phyloP scores from a whole-genome alignment of 345 rosid genomes.

The Ceriops decandra region DNA sequence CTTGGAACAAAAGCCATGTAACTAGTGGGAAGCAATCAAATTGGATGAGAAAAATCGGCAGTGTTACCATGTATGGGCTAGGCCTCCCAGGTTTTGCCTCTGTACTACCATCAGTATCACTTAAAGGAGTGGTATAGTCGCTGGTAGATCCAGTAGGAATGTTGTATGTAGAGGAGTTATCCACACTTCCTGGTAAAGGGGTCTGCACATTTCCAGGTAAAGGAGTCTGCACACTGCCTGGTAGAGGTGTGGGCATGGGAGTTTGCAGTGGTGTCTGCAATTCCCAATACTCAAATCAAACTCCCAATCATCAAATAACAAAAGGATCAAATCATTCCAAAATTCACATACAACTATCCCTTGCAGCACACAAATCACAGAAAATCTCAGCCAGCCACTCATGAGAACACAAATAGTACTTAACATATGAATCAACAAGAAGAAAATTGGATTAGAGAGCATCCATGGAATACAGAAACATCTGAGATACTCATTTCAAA shows the following conservation, averaged over 20 bases:
- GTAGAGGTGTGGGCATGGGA: conserved; percentile 62
- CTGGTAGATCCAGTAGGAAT: conserved; percentile 74
- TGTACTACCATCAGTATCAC: conserved; percentile 50
- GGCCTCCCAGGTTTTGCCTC: conserved; percentile 76
- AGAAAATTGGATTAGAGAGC: too few species aligned
- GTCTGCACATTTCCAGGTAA: conserved; percentile 13
- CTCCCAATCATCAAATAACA: neutral
- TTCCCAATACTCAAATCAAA: conserved; percentile 10
- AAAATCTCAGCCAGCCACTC: too few species aligned
- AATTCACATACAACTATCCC: neutral
- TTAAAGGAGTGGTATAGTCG: conserved; percentile 79
- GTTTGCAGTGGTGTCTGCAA: conserved; percentile 91
- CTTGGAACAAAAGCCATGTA: neutral
- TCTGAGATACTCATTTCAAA: too few species aligned
- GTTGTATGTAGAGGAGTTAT: conserved; percentile 70
- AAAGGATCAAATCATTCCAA: conserved; percentile 5
- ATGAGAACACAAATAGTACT: too few species aligned
- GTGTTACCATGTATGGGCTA: conserved; percentile 69
- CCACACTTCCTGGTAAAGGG: conserved; percentile 42
- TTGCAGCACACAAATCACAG: neutral
- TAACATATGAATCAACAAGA: too few species aligned
- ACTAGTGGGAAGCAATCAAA: neutral
- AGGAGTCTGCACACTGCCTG: neutral
- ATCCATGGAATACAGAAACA: too few species aligned
- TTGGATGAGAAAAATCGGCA: neutral